These are phyloP conservation scores for Xylaria venustula DNA, from an alignment of 495 filamentous ascomycete genomes.

Conservation along the genomic window DNA sequence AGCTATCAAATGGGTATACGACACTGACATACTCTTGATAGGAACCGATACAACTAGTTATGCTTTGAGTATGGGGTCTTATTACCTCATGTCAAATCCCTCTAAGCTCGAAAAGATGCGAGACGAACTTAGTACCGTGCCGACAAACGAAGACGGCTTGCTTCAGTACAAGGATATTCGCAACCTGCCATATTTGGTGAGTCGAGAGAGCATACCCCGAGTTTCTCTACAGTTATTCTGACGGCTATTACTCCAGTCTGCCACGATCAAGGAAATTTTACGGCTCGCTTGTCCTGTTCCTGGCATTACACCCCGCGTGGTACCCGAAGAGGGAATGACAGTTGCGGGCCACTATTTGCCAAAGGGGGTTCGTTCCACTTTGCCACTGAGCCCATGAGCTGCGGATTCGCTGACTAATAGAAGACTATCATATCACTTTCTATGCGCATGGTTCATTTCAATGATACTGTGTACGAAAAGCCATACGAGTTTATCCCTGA, in stretches of 20 bases:
- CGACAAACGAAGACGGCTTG: neutral
- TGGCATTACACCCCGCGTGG: neutral
- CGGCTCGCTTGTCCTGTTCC: neutral
- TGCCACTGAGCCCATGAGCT: no score
- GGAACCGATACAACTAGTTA: constrained; percentile 5
- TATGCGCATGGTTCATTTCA: constrained; percentile 3
- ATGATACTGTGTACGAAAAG: neutral
- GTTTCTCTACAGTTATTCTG: neutral
- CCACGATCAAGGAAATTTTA: neutral
- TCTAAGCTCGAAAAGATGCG: neutral
- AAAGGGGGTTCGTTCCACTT: neutral
- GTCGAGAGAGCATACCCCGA: neutral
- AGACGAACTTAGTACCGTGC: neutral
- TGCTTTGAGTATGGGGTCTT: neutral
- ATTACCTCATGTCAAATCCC: neutral
- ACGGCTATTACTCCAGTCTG: neutral
- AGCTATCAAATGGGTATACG: no score
- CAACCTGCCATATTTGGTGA: constrained; percentile 3
- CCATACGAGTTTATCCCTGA: constrained; percentile 1
- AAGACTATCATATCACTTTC: neutral
- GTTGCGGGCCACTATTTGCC: neutral
- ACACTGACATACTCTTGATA: neutral
- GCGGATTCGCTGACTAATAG: neutral
- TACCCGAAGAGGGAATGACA: neutral
- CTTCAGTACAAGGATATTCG: neutral